These are phyloP conservation scores for Dictyostelium firmibasis DNA, from an alignment of 78 protist genomes.

Conservation along the genomic window DNA sequence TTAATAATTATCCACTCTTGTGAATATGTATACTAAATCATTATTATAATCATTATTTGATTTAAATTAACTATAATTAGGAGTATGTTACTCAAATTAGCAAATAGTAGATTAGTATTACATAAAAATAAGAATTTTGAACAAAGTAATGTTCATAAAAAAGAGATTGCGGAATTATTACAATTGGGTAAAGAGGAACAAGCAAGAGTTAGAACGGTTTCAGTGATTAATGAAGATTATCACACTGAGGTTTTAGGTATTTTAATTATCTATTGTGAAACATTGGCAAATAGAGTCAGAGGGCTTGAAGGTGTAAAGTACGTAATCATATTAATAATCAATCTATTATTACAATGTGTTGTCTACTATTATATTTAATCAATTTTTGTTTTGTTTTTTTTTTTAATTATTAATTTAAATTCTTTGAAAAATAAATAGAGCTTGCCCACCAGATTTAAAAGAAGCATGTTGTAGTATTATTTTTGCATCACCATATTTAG, in stretches of 20 bases:
- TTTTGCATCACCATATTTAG: slow-evolving; percentile 81
- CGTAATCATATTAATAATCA: not conserved
- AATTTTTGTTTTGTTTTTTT: not conserved
- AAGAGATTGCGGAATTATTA: slow-evolving; percentile 80
- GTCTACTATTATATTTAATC: too few relatives aligned
- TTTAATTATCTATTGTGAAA: slow-evolving; percentile 65
- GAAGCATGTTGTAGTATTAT: slow-evolving; percentile 79
- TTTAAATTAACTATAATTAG: not conserved
- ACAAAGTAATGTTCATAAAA: slow-evolving; percentile 50
- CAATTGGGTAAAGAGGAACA: slow-evolving; percentile 80
- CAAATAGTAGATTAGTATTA: slow-evolving; percentile 58
- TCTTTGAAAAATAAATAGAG: not conserved
- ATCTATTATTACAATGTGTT: too few relatives aligned
- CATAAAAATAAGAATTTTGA: slow-evolving; percentile 67
- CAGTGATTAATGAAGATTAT: slow-evolving; percentile 79
- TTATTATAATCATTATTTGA: not conserved
- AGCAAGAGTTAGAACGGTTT: slow-evolving; percentile 66
- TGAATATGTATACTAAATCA: too few relatives aligned
- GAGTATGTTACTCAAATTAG: slow-evolving; percentile 67
- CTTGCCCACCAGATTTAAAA: slow-evolving; percentile 78
- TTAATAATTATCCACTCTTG: not conserved
- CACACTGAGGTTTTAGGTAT: slow-evolving; percentile 71
- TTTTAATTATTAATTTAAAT: not conserved
- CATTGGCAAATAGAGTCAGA: slow-evolving; percentile 59
- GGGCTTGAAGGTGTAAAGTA: slow-evolving; percentile 71